Evolutionary conservation across 2,329 filamentous ascomycete genomes (phyloP), one percentile per base, ranked within the genome.

Genomic region (Scytalidium sp.): DNA sequence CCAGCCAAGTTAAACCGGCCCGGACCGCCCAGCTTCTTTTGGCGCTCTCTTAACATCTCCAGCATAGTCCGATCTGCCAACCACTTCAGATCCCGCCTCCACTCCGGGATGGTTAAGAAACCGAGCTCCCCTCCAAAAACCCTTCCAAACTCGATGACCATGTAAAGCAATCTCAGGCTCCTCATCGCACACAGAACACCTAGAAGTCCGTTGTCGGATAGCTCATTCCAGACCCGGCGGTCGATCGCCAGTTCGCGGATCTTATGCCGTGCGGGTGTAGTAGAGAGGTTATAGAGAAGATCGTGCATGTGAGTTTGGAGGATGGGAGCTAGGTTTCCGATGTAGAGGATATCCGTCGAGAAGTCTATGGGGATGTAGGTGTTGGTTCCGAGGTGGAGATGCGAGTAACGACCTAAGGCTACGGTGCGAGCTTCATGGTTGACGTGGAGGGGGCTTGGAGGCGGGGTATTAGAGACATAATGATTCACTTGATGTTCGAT

Each of bases 121-220:
- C 43, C 55, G 45, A 51, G 42, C 19, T 52, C 50, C 2, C 50
- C 57, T 41, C 46, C 44, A 47, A 55, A 60, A 20, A 19, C 17
- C 29, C 58, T 42, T n/a, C 57, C 59, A 52, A 60, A 62, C 47
- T 62, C 60, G 8, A 61, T 54, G n/a, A 62, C 60, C 25, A 62
- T 45, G 23, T 41, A 43, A 19, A 62, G 43, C 32, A 56, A 54
- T 23, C 41, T 52, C 11, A 61, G 19, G 6, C 40, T 43, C 20
- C 44, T 57, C 56, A 62, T 57, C 19, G 50, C 41, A 13, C 50
- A 56, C 19, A 62, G 39, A 0, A 56, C 41, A 2, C 53, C 54
- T 19, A 60, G n/a, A 3, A 62, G 50, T 1, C 60, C 60, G 44
- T 55, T 53, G 19, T 61, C 57, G 27, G 53, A 56, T 3, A 61